Evolutionary conservation across 768 basidiomycete species (phyloP).

Genomic region (Rhodosporidiobolus odoratus): DNA sequence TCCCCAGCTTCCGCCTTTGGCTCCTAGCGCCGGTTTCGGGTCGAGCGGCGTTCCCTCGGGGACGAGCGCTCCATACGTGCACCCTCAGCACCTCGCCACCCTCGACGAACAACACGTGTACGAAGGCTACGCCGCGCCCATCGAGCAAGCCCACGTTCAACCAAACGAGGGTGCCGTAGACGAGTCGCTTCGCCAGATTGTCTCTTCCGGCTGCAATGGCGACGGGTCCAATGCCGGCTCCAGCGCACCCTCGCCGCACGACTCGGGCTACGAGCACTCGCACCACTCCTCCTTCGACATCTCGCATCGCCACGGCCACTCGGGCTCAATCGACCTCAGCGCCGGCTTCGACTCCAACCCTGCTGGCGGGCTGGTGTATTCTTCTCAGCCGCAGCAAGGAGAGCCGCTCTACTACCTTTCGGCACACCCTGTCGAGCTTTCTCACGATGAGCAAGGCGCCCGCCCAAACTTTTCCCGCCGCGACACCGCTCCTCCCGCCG

Average conservation of each 20-base stretch:
- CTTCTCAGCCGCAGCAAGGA: neutral
- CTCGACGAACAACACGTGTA: slow-evolving; percentile 26
- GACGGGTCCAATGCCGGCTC: neutral
- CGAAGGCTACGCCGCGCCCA: neutral
- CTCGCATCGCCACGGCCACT: neutral
- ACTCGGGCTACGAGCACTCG: slow-evolving; percentile 15
- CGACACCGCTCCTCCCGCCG: slow-evolving; percentile 8
- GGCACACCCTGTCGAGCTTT: neutral
- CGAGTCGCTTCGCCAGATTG: slow-evolving; percentile 11
- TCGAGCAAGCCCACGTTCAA: neutral
- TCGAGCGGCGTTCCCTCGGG: neutral
- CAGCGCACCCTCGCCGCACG: slow-evolving; percentile 2
- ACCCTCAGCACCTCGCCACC: slow-evolving; percentile 20
- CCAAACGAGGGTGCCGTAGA: neutral
- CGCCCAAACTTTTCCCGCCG: slow-evolving; percentile 1
- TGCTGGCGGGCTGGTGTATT: neutral
- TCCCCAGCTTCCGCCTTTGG: too few species aligned
- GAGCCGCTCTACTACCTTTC: neutral
- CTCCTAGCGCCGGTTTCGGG: too few species aligned
- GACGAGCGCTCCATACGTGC: slow-evolving; percentile 6
- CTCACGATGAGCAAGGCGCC: neutral
- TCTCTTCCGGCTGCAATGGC: slow-evolving; percentile 1
- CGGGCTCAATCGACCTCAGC: neutral
- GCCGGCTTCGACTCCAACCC: neutral
- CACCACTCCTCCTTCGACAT: neutral